Conservation (phyloP, 2,329 filamentous ascomycete genomes). For the Penicillium brasilianum region DNA sequence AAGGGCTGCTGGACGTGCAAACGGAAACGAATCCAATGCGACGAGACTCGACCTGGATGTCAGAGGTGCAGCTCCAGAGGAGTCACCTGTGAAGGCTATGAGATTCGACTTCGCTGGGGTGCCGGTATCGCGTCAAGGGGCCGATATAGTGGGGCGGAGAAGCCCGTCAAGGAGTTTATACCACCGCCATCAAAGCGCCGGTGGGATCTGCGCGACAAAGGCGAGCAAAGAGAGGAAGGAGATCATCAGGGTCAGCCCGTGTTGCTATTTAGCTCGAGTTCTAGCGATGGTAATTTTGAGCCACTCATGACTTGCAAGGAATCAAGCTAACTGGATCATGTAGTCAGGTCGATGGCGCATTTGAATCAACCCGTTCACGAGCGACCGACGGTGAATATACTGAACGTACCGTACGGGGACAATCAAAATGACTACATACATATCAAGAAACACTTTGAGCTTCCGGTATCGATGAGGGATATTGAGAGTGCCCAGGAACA, state of each 20-base stretch:
- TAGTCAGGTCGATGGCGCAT: neutral
- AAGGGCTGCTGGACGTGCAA: constrained; percentile 35
- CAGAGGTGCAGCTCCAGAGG: constrained; percentile 23
- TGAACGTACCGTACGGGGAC: constrained; percentile 21
- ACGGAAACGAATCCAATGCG: constrained; percentile 30
- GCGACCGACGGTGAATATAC: constrained; percentile 29
- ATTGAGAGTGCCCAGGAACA: neutral
- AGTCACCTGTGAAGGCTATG: constrained; percentile 29
- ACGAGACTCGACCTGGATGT: constrained; percentile 27
- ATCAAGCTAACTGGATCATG: neutral
- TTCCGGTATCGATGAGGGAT: constrained; percentile 20
- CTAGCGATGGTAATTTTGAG: constrained; percentile 13
- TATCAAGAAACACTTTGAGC: constrained; percentile 29
- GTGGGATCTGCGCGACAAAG: constrained; percentile 28
- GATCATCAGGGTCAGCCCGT: constrained; percentile 21
- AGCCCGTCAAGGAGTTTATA: constrained; percentile 30
- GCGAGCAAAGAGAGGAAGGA: constrained; percentile 1
- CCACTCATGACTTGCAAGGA: neutral
- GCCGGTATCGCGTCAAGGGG: constrained; percentile 31
- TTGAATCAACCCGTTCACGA: constrained; percentile 9
- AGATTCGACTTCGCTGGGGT: constrained; percentile 31
- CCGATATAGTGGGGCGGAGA: constrained; percentile 29
- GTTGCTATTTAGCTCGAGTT: constrained; percentile 10
- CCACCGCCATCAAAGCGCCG: constrained; percentile 26
- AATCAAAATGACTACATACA: constrained; percentile 10